phyloP scores from a whole-genome alignment of 495 filamentous ascomycete genomes.

The Neurospora sp. region DNA sequence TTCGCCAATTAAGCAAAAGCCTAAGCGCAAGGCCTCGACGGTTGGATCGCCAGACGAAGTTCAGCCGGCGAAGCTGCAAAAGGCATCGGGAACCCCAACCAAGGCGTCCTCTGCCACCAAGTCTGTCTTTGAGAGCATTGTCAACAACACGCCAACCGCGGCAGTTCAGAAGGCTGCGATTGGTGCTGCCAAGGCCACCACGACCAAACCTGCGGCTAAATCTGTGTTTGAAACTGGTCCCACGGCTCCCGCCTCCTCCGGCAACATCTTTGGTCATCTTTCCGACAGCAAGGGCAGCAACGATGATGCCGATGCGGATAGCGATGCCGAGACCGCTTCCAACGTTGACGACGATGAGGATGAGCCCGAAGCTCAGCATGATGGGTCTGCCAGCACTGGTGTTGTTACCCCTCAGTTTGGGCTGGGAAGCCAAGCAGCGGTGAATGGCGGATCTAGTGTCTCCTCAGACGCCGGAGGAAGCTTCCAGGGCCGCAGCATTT shows the following conservation, averaged over 20 bases:
- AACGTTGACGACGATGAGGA: constrained; percentile 30
- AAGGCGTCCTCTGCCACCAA: constrained; percentile 37
- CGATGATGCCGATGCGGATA: constrained; percentile 36
- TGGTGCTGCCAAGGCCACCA: not conserved
- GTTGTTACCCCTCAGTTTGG: constrained; percentile 27
- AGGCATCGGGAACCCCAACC: constrained; percentile 30
- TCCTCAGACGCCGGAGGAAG: constrained; percentile 27
- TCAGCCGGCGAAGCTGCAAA: constrained; percentile 50
- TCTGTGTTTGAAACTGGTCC: constrained; percentile 19
- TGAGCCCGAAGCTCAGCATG: constrained; percentile 15
- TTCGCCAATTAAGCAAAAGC: constrained; percentile 27
- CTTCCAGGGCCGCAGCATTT: constrained; percentile 41
- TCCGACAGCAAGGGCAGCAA: constrained; percentile 43
- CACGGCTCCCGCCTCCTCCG: constrained; percentile 11
- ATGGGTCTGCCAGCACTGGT: constrained; percentile 19
- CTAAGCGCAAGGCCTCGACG: constrained; percentile 33
- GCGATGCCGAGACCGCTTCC: constrained; percentile 34
- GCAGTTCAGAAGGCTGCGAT: too few relatives aligned
- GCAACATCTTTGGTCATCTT: constrained; percentile 55
- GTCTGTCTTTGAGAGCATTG: constrained; percentile 36
- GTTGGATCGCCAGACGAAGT: constrained; percentile 38
- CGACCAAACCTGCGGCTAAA: constrained; percentile 9
- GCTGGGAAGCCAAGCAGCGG: constrained; percentile 10
- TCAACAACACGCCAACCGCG: constrained; percentile 22
- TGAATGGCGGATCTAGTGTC: constrained; percentile 19